phyloP scores from a whole-genome alignment of 371 early-diverging fungal genomes.

The Mucor saturninus region DNA sequence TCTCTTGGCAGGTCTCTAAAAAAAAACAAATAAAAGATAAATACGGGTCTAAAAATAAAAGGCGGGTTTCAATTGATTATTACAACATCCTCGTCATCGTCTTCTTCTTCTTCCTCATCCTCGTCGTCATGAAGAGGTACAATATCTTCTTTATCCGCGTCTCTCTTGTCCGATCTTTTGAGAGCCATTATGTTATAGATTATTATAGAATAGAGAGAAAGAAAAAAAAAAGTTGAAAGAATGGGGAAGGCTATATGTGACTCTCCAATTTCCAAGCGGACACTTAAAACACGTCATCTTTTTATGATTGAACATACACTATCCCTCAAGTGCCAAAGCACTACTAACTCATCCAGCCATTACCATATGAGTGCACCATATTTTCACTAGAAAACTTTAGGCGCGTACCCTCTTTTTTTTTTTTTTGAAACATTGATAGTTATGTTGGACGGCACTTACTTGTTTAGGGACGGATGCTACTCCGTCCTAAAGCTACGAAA shows the following conservation, averaged over 20 bases:
- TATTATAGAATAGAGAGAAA: not conserved
- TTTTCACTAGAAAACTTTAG: too few relatives aligned
- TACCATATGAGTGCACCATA: too few relatives aligned
- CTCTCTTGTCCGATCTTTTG: constrained; percentile 27
- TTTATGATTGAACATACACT: too few relatives aligned
- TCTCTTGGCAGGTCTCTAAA: constrained; percentile 50
- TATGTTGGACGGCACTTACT: too few relatives aligned
- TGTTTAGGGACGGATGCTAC: too few relatives aligned
- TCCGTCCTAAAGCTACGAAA: too few relatives aligned
- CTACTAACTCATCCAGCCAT: too few relatives aligned
- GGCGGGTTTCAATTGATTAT: not conserved
- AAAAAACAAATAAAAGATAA: not conserved
- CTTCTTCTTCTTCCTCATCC: constrained; percentile 24
- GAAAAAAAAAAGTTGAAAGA: constrained; percentile 1
- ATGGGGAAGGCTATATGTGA: not conserved
- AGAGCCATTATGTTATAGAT: constrained; percentile 20
- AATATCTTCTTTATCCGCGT: constrained; percentile 23
- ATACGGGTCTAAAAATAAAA: not conserved
- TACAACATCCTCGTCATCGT: constrained; percentile 26
- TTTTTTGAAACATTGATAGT: too few relatives aligned
- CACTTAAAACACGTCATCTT: too few relatives aligned
- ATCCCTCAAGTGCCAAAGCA: too few relatives aligned
- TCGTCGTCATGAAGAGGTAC: constrained; percentile 27
- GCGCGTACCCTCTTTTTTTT: too few relatives aligned
- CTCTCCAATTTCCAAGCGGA: not conserved